These are phyloP conservation scores for Cryptococcus depauperatus DNA, from an alignment of 1,284 basidiomycete species.

Conservation along the genomic window DNA sequence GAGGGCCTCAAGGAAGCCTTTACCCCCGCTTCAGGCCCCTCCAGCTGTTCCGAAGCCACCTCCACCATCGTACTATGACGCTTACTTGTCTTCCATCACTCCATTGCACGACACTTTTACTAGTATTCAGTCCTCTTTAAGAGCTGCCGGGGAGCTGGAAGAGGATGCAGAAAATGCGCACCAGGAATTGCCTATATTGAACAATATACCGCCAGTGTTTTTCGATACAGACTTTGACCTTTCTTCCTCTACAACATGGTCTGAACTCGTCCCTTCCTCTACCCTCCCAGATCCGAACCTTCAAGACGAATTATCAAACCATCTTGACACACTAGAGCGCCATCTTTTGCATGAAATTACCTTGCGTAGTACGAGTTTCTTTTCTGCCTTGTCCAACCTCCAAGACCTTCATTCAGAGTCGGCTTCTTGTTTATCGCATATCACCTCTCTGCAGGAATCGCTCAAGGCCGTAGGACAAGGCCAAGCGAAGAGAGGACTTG, in stretches of 20 bases:
- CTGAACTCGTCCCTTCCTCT: constrained; percentile 52
- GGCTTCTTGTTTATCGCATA: constrained; percentile 67
- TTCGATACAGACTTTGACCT: constrained; percentile 72
- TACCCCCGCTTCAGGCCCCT: constrained; percentile 59
- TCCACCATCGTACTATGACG: constrained; percentile 58
- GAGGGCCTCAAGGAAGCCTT: constrained; percentile 63
- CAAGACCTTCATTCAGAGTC: constrained; percentile 87
- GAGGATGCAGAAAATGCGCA: neutral
- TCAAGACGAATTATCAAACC: constrained; percentile 85
- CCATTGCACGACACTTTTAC: constrained; percentile 62
- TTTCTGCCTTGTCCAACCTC: constrained; percentile 87
- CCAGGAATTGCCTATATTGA: constrained; percentile 58
- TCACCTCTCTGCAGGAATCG: constrained; percentile 62
- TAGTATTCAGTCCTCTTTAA: constrained; percentile 15
- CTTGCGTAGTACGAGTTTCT: constrained; percentile 84
- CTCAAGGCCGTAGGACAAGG: constrained; percentile 69
- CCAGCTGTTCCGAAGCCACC: constrained; percentile 56
- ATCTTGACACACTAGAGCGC: constrained; percentile 89
- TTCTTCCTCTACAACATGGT: constrained; percentile 75
- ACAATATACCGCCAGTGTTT: constrained; percentile 71
- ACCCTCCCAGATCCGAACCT: constrained; percentile 54
- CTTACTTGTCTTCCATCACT: constrained; percentile 63
- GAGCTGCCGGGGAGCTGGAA: neutral
- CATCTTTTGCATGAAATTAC: constrained; percentile 92
- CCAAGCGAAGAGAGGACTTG: constrained; percentile 66